phyloP scores from a whole-genome alignment of 345 rosid species.

The Bretschneidera sinensis region DNA sequence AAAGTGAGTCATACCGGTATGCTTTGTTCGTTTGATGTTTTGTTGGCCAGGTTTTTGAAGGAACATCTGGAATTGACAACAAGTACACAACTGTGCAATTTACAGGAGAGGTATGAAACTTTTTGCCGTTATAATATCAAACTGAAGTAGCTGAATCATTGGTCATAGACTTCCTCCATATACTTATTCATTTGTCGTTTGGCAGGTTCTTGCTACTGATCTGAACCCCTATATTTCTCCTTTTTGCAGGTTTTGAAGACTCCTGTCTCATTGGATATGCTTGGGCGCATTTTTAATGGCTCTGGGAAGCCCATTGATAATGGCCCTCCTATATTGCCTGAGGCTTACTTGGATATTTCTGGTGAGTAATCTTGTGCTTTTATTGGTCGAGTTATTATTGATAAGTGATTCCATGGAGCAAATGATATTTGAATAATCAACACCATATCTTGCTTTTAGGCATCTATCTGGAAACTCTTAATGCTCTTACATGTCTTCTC shows the following conservation, averaged over 20 bases:
- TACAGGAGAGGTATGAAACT: slow-evolving; percentile 71
- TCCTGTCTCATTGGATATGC: slow-evolving; percentile 95
- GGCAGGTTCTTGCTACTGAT: neutral
- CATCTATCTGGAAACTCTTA: neutral
- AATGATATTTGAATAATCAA: neutral
- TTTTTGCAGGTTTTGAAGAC: slow-evolving; percentile 80
- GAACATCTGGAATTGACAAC: slow-evolving; percentile 94
- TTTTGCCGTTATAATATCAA: neutral
- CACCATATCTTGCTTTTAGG: neutral
- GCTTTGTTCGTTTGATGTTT: slow-evolving; percentile 9
- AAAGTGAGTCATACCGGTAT: neutral
- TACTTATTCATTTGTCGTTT: neutral
- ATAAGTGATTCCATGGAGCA: slow-evolving; percentile 2
- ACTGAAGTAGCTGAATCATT: neutral
- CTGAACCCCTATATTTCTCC: neutral
- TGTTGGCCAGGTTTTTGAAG: slow-evolving; percentile 73
- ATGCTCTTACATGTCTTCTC: slow-evolving; percentile 1
- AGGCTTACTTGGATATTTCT: slow-evolving; percentile 95
- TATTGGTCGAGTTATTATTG: neutral
- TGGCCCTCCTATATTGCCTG: slow-evolving; percentile 92
- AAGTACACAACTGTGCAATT: slow-evolving; percentile 86
- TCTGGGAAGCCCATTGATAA: slow-evolving; percentile 98
- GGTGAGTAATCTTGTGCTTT: slow-evolving; percentile 33
- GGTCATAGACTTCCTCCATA: neutral
- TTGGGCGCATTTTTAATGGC: slow-evolving; percentile 96